phyloP scores from a whole-genome alignment of 352 stramenopile genomes.

The Globisporangium solare region DNA sequence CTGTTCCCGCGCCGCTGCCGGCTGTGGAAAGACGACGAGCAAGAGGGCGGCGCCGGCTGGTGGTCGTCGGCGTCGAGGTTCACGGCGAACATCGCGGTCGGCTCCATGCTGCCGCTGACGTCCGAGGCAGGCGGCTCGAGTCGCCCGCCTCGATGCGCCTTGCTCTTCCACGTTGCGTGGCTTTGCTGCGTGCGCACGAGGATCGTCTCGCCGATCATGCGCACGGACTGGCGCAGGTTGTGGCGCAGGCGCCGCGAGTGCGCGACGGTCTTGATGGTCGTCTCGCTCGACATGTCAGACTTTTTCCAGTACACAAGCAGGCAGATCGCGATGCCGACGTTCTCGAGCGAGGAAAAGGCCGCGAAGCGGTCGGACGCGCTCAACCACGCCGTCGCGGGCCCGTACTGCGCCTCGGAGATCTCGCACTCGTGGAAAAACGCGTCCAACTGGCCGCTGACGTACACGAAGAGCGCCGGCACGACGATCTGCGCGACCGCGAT shows the following conservation, averaged over 20 bases:
- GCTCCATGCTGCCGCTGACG: constrained; percentile 9
- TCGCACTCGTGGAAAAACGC: constrained; percentile 37
- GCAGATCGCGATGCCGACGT: constrained; percentile 39
- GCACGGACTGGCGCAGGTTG: constrained; percentile 50
- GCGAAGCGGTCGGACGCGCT: constrained; percentile 21
- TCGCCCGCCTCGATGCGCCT: too few relatives aligned
- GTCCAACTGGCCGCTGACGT: constrained; percentile 58
- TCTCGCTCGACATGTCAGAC: constrained; percentile 47
- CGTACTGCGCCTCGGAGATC: constrained; percentile 35
- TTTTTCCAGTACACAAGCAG: constrained; percentile 55
- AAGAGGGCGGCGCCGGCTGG: not conserved
- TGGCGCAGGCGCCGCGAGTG: constrained; percentile 49
- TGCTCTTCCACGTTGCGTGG: not conserved
- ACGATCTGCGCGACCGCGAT: constrained; percentile 40
- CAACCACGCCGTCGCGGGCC: constrained; percentile 25
- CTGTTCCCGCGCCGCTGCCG: constrained; percentile 1
- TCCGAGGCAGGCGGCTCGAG: not conserved
- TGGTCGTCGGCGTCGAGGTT: constrained; percentile 17
- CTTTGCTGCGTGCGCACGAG: constrained; percentile 19
- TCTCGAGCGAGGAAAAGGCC: constrained; percentile 45
- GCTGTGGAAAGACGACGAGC: not conserved
- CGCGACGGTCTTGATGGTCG: constrained; percentile 47
- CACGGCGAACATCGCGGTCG: constrained; percentile 29
- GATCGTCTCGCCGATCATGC: constrained; percentile 53
- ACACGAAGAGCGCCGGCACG: constrained; percentile 55